These are phyloP conservation scores for Alternaria postmessia DNA, from an alignment of 2,329 filamentous ascomycete species.

Conservation along the genomic window DNA sequence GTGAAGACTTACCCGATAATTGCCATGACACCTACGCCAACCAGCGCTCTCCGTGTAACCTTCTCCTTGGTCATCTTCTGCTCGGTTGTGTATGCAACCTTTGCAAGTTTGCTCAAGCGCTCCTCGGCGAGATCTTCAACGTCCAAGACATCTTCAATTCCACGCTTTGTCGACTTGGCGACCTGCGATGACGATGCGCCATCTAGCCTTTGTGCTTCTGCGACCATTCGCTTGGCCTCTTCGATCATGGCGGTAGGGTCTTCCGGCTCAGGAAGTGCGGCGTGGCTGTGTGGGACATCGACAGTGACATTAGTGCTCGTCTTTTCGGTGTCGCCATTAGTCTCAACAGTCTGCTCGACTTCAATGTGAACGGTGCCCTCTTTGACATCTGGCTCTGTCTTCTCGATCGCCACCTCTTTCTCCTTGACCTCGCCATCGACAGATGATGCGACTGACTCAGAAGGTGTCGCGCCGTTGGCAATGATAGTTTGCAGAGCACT, in stretches of 20 bases:
- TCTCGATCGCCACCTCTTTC: constrained; percentile 13
- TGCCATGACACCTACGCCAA: constrained; percentile 86
- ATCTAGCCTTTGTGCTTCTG: constrained; percentile 68
- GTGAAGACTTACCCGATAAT: constrained; percentile 80
- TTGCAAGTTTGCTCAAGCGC: constrained; percentile 75
- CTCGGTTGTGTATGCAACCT: constrained; percentile 65
- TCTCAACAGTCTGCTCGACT: constrained; percentile 70
- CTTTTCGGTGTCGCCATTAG: constrained; percentile 68
- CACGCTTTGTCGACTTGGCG: constrained; percentile 46
- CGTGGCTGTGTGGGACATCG: constrained; percentile 73
- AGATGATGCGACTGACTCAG: constrained; percentile 47
- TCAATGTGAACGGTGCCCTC: constrained; percentile 70
- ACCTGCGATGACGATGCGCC: constrained; percentile 33
- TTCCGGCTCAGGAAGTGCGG: constrained; percentile 75
- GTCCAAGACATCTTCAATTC: constrained; percentile 67
- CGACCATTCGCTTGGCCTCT: constrained; percentile 87
- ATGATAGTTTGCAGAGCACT: constrained; percentile 51
- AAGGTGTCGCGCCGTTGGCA: constrained; percentile 39
- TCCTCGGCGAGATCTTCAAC: constrained; percentile 57
- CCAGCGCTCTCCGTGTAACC: constrained; percentile 83
- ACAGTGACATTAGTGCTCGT: constrained; percentile 78
- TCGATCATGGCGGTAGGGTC: constrained; percentile 85
- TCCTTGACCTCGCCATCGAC: constrained; percentile 54
- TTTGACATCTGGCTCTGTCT: constrained; percentile 22
- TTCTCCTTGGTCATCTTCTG: constrained; percentile 83